Evolutionary conservation across 805 yeast species (phyloP).

Genomic region (Starmera amethionina): DNA sequence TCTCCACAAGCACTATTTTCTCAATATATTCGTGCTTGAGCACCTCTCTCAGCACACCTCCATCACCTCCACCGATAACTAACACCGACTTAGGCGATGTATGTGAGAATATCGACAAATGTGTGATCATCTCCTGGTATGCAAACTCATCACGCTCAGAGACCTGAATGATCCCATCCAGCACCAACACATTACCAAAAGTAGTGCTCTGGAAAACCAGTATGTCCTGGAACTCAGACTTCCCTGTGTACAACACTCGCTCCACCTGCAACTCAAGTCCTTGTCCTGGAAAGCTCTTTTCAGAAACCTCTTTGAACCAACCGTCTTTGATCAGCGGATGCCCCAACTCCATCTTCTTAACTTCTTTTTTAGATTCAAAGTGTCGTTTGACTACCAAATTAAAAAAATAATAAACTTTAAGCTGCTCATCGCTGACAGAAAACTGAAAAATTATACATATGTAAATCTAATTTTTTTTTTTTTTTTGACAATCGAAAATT

Average conservation of each 20-base stretch:
- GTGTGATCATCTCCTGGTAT: constrained; percentile 87
- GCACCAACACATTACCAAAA: constrained; percentile 81
- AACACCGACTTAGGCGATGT: constrained; percentile 64
- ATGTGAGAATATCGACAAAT: constrained; percentile 73
- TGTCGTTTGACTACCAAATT: too few relatives aligned
- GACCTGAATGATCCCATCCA: constrained; percentile 86
- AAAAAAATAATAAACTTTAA: too few relatives aligned
- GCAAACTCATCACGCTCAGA: constrained; percentile 91
- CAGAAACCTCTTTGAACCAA: constrained; percentile 77
- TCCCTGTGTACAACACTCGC: constrained; percentile 52
- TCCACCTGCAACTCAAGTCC: constrained; percentile 59
- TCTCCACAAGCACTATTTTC: constrained; percentile 72
- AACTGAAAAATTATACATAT: too few relatives aligned
- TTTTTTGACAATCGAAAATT: too few relatives aligned
- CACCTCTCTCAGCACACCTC: constrained; percentile 86
- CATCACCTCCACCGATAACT: constrained; percentile 95
- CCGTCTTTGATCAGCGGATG: constrained; percentile 38
- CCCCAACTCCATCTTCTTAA: constrained; percentile 2
- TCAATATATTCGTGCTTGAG: constrained; percentile 64
- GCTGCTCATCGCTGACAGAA: too few relatives aligned
- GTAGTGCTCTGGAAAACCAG: constrained; percentile 64
- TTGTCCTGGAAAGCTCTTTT: constrained; percentile 79
- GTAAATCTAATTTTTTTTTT: too few relatives aligned
- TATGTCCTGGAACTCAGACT: constrained; percentile 65
- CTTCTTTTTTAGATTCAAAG: too few relatives aligned